A percentile compares a stretch with the other conserved stretches of the same genome.
phyloP scores from a whole-genome alignment of 306 rosid genomes.

The Potentilla sterilis region DNA sequence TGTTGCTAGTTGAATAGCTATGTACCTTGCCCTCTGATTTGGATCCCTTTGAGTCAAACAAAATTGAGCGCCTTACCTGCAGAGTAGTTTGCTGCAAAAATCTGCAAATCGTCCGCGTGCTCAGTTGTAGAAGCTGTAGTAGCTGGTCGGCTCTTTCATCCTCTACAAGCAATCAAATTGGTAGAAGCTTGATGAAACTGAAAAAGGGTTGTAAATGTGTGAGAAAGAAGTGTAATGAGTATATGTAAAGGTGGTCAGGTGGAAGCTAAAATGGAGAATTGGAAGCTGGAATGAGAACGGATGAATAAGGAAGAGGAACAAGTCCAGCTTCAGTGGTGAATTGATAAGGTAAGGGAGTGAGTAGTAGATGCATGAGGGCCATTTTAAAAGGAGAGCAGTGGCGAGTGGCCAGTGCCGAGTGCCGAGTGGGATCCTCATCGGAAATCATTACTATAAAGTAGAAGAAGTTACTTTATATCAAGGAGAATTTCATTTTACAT shows the following conservation, averaged over 20 bases:
- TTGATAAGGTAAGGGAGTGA: neutral
- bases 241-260: neutral
- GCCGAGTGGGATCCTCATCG: constrained; percentile 24
- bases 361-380: neutral
- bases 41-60: neutral
- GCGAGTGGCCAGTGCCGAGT: no score
- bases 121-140: neutral
- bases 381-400: neutral
- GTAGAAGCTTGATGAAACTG: neutral
- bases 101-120: neutral
- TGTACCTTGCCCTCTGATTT: no score
- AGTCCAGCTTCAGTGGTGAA: neutral
- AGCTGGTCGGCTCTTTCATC: constrained; percentile 2
- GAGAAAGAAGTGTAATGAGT: neutral
- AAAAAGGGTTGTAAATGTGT: neutral
- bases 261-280: neutral
- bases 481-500: no score
- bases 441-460: neutral
- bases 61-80: neutral
- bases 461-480: neutral
- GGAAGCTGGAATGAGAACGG: neutral
- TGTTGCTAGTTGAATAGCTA: neutral
- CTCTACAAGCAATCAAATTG: neutral
- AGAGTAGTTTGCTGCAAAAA: neutral
- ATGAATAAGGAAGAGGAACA: neutral